A percentile compares a stretch with the other conserved stretches of the same genome.
These are phyloP conservation scores for Salvia sclarea DNA, from an alignment of 305 asterid genomes.

Conservation along the genomic window DNA sequence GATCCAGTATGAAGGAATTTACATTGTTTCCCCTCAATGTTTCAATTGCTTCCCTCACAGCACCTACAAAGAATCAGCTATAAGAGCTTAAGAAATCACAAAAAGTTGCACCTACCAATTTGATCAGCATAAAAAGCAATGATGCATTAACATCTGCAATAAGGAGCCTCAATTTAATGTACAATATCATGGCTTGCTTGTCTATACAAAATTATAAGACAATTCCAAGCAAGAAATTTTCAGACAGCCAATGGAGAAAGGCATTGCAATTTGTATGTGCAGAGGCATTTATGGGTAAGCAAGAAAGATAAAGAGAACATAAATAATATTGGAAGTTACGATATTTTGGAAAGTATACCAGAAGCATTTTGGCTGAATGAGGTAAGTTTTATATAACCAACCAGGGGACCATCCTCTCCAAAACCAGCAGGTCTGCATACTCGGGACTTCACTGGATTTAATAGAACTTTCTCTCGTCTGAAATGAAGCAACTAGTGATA, in stretches of 20 bases:
- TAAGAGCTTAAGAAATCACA: slow-evolving; percentile 8
- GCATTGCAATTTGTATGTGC: not conserved
- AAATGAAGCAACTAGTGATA: slow-evolving; percentile 37
- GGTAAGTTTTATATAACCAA: slow-evolving; percentile 91
- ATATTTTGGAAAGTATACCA: slow-evolving; percentile 48
- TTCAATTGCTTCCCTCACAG: slow-evolving; percentile 88
- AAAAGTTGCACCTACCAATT: not conserved
- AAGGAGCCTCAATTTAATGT: not conserved
- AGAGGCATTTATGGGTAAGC: slow-evolving; percentile 4
- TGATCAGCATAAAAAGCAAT: not conserved
- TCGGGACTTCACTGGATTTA: slow-evolving; percentile 93
- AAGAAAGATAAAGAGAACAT: slow-evolving; percentile 5
- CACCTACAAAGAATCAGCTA: slow-evolving; percentile 53
- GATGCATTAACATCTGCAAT: too few species aligned
- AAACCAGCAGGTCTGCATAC: slow-evolving; percentile 66
- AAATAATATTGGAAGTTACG: slow-evolving; percentile 2
- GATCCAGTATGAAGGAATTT: slow-evolving; percentile 82
- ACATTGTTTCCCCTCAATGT: slow-evolving; percentile 78
- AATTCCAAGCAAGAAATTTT: not conserved
- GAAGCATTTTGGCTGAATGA: slow-evolving; percentile 97
- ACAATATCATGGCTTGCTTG: not conserved
- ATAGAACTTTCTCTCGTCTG: slow-evolving; percentile 83
- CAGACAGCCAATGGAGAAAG: slow-evolving; percentile 25
- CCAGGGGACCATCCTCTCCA: slow-evolving; percentile 61
- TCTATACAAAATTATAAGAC: not conserved